Percentiles rank a stretch among this genome's conserved stretches.
phyloP scores from a whole-genome alignment of 2,329 filamentous ascomycete genomes.

The Fusarium chaquense region DNA sequence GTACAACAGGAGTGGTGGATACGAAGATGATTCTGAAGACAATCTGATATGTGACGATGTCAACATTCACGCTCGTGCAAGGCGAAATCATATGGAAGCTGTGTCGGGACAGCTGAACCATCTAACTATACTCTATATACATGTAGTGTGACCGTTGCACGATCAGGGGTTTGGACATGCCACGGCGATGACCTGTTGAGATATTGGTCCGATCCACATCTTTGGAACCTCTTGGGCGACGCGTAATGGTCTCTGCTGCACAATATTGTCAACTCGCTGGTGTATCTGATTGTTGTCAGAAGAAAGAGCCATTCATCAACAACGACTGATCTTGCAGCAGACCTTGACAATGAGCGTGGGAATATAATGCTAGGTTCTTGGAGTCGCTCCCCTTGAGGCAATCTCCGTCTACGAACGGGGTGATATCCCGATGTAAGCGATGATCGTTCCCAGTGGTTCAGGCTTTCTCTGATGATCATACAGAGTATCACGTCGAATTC shows the following conservation, averaged over 20 bases:
- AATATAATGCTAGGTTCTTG: conserved; percentile 20
- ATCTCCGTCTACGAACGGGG: conserved; percentile 36
- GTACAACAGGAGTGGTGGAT: conserved; percentile 26
- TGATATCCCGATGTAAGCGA: neutral
- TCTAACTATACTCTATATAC: neutral
- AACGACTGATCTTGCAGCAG: conserved; percentile 1
- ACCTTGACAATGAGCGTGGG: conserved; percentile 1
- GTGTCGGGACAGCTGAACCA: conserved; percentile 11
- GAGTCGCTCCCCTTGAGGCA: conserved; percentile 7
- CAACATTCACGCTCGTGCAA: conserved; percentile 2
- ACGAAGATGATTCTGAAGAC: conserved; percentile 16
- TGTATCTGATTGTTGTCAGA: neutral
- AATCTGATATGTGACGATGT: conserved; percentile 8
- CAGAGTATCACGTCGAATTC: conserved; percentile 21
- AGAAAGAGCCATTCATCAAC: neutral
- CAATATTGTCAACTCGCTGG: neutral
- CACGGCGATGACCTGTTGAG: conserved; percentile 10
- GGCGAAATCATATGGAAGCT: conserved; percentile 1
- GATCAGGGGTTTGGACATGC: conserved; percentile 19
- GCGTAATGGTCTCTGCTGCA: neutral
- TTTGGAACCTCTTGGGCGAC: conserved; percentile 28
- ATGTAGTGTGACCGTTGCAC: conserved; percentile 37
- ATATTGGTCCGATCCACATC: conserved; percentile 30
- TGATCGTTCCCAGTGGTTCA: conserved; percentile 6
- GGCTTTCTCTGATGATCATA: neutral